phyloP scores from a whole-genome alignment of 306 rosid species.

The Prinsepia uniflora region DNA sequence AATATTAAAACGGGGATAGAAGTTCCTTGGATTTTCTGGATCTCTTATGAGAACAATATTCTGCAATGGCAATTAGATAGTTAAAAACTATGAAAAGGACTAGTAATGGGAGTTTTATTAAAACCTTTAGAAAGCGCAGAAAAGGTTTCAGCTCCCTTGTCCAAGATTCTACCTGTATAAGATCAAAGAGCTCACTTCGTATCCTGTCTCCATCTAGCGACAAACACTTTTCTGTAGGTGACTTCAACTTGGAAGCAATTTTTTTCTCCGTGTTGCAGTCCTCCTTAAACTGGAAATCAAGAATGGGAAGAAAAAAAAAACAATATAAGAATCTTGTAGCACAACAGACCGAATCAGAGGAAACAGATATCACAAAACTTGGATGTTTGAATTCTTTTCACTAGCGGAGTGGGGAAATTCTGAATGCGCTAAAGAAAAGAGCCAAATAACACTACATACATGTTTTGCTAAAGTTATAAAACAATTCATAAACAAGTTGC shows the following conservation, averaged over 20 bases:
- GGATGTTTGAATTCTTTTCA: too few relatives aligned
- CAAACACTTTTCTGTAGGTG: slow-evolving; percentile 48
- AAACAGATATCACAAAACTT: not conserved
- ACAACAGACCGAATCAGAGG: slow-evolving; percentile 14
- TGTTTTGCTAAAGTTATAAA: too few relatives aligned
- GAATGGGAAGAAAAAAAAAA: slow-evolving; percentile 11
- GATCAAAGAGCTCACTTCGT: slow-evolving; percentile 67
- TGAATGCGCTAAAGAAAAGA: too few relatives aligned
- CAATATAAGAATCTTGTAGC: not conserved
- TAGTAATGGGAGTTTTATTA: slow-evolving; percentile 5
- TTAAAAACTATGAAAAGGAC: slow-evolving; percentile 20
- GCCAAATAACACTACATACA: too few relatives aligned
- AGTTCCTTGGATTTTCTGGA: slow-evolving; percentile 71
- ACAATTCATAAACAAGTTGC: too few relatives aligned
- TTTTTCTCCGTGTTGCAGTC: slow-evolving; percentile 85
- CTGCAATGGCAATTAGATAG: slow-evolving; percentile 47
- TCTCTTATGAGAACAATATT: slow-evolving; percentile 80
- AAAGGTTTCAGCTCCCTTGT: not conserved
- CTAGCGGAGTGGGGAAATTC: too few relatives aligned
- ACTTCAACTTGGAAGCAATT: slow-evolving; percentile 73
- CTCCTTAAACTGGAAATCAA: slow-evolving; percentile 68
- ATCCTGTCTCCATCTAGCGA: slow-evolving; percentile 57
- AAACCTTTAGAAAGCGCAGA: not conserved
- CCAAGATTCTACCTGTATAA: slow-evolving; percentile 53
- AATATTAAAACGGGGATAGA: slow-evolving; percentile 93